A percentile compares a stretch with the other conserved stretches of the same genome.
These are phyloP conservation scores for Tetradesmus lagerheimii DNA, from an alignment of 139 green algal species.

Conservation along the genomic window DNA sequence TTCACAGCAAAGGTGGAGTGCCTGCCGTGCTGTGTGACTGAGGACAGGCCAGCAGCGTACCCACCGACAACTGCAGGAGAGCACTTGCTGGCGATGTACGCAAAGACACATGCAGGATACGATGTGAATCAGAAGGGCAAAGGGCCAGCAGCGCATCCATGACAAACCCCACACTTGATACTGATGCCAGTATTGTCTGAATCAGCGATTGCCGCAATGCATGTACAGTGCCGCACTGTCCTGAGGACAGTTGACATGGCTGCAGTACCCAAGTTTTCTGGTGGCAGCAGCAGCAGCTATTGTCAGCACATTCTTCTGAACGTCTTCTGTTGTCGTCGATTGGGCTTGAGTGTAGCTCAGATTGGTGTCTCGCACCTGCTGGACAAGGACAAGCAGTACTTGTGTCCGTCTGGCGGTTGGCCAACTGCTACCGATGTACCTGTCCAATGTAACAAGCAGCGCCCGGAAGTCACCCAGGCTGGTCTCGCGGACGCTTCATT, in stretches of 20 bases:
- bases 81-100: constrained; percentile 84
- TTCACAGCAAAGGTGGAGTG: constrained; percentile 78
- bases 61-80: constrained; percentile 77
- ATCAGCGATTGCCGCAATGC: too few species aligned
- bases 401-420: not conserved
- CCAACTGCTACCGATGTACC: not conserved
- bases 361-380: not conserved
- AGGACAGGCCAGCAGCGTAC: constrained; percentile 54
- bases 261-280: too few species aligned
- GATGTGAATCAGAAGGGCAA: not conserved
- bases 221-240: too few species aligned
- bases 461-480: not conserved
- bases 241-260: too few species aligned
- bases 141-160: not conserved
- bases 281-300: too few species aligned
- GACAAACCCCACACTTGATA: too few species aligned
- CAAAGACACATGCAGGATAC: constrained; percentile 77
- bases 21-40: constrained; percentile 67
- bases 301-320: too few species aligned
- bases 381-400: not conserved
- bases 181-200: too few species aligned
- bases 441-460: constrained; percentile 6
- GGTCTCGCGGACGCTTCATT: not conserved
- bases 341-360: too few species aligned
- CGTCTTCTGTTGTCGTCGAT: too few species aligned